phyloP scores from a whole-genome alignment of 1,284 basidiomycete genomes.

The Marasmius fiardii region DNA sequence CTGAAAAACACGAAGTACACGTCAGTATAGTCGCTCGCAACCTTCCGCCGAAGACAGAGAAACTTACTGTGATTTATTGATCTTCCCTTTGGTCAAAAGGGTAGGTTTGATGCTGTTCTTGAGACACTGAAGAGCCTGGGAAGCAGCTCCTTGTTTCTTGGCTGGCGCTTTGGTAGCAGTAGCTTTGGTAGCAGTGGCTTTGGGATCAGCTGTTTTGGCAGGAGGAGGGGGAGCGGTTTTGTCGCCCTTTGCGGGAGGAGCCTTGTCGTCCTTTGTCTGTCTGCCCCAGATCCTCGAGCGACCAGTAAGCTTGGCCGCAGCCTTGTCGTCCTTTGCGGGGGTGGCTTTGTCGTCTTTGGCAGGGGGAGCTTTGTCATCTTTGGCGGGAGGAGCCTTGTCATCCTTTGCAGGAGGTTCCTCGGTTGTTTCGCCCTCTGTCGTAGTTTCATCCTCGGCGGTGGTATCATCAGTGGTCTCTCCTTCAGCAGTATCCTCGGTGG shows the following conservation, averaged over 20 bases:
- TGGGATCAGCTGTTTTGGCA: background rate
- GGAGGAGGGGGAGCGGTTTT: background rate
- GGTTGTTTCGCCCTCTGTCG: background rate
- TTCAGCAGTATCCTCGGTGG: background rate
- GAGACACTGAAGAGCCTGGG: background rate
- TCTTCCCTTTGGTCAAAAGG: background rate
- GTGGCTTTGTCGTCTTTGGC: background rate
- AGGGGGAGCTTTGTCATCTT: too few relatives aligned
- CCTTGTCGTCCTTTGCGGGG: background rate
- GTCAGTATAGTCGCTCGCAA: background rate
- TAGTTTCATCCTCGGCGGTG: background rate
- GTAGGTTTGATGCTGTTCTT: conserved; percentile 1
- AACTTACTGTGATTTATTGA: background rate
- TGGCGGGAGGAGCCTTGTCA: background rate
- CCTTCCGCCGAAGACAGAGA: background rate
- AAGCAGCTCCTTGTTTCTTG: background rate
- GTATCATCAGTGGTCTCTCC: background rate
- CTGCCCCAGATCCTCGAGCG: background rate
- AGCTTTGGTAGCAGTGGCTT: background rate
- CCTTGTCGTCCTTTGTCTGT: background rate
- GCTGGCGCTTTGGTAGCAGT: background rate
- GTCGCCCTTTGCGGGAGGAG: background rate
- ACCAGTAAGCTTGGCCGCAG: too few relatives aligned
- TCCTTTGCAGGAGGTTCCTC: too few relatives aligned
- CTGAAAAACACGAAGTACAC: background rate